Base-by-base conservation (phyloP, 257 asterid species). In the Rhazya stricta region DNA sequence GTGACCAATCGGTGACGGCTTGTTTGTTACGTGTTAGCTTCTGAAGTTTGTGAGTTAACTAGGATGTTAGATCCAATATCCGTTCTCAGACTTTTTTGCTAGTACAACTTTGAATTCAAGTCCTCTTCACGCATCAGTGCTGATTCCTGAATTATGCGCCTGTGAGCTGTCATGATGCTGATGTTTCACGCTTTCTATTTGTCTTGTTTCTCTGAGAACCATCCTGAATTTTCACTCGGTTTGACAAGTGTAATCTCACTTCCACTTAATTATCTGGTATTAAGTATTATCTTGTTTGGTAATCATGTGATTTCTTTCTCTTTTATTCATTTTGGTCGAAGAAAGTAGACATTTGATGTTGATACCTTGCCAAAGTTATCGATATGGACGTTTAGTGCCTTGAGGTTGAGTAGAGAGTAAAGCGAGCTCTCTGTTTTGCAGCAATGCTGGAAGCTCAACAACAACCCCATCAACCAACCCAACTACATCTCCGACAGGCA, bases 161-260 rank as follows among this genome's bases (percentile, higher is more conserved):
- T 69, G 42, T 83, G 82, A 87, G 90, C 87, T 88, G 90, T 88
- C 85, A 36, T 79, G 81, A 85, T 83, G 74, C 68, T 82, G 86
- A 81, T 74, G 41, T 72, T 32, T 67, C 41, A 68, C 51, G 8
- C 32, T 80, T 23, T 58, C 50, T 34, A 36, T 65, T 77, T 77
- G 77, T 85, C 80, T 65, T 76, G 51, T 83, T 81, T 67, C 60
- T 50, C 60, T 68, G 23, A 66, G 74, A 65, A 60, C 32, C 53
- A 43, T 69, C 45, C 78, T 72, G 67, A 70, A 48, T 30, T 72
- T 37, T 36, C 18, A 32, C 69, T 62, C 10, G 58, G 62, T 71
- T 3, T 79, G 65, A 42, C 72, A 63, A 73, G 68, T 48, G 62
- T 65, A 53, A 19, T 27, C 6, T 53, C 21, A 2, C 18, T 70